Evolutionary conservation across 345 rosid species (phyloP).

Genomic region (Hypericum perforatum): DNA sequence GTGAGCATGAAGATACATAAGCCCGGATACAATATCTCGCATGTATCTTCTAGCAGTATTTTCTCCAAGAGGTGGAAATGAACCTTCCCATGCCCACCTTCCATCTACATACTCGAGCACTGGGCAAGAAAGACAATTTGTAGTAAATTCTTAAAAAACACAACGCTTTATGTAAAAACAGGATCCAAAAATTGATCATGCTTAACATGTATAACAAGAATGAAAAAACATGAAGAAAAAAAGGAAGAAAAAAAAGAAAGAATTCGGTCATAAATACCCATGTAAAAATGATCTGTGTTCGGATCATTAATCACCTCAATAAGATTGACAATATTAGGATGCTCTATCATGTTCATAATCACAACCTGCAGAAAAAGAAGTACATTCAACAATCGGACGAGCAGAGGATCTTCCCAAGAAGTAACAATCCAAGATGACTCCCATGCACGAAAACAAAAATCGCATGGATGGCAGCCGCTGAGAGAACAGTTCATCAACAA

Average conservation of each 20-base stretch:
- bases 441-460: too few species aligned
- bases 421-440: background rate
- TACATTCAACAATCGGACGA: background rate
- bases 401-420: background rate
- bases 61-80: constrained; percentile 63
- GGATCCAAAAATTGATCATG: constrained; percentile 1
- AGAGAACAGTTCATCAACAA: background rate
- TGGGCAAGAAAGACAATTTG: constrained; percentile 15
- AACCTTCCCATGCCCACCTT: constrained; percentile 61
- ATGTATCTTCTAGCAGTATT: constrained; percentile 73
- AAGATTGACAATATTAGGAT: constrained; percentile 96
- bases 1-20: constrained; percentile 90
- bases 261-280: constrained; percentile 46
- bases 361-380: constrained; percentile 44
- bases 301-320: constrained; percentile 98
- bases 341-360: constrained; percentile 89
- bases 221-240: background rate
- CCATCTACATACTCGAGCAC: constrained; percentile 96
- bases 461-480: too few species aligned
- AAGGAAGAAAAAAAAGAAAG: background rate
- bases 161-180: background rate
- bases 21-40: constrained; percentile 77
- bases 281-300: constrained; percentile 86
- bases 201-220: too few species aligned
- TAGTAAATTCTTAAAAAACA: constrained; percentile 5